A percentile compares a stretch with the other conserved stretches of the same genome.
These are phyloP conservation scores for Rhizophagus clarus DNA, from an alignment of 192 early-diverging fungal species.

Conservation along the genomic window DNA sequence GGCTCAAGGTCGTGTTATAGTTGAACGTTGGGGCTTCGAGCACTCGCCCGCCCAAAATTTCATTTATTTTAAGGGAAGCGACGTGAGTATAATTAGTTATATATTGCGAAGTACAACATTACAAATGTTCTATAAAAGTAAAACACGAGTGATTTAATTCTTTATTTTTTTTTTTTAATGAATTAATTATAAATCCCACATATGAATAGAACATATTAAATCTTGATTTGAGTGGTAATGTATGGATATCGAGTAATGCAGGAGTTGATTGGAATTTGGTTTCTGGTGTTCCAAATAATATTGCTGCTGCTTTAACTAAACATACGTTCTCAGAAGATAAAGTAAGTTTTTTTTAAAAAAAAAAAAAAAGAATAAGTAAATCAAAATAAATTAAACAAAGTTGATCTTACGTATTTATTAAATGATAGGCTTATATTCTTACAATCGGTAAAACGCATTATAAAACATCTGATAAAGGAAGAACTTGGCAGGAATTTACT, in stretches of 20 bases:
- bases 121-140: no score
- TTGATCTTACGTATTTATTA: constrained; percentile 28
- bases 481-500: constrained; percentile 57
- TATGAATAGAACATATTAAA: background rate
- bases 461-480: constrained; percentile 61
- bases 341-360: background rate
- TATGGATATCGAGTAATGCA: background rate
- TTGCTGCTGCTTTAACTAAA: background rate
- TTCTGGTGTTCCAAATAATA: background rate
- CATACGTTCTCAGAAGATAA: background rate
- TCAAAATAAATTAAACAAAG: no score
- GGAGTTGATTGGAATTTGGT: background rate
- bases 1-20: background rate
- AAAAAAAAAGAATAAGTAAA: constrained; percentile 30
- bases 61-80: background rate
- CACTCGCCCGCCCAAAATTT: background rate
- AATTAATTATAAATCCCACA: background rate
- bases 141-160: no score
- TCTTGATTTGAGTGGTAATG: background rate
- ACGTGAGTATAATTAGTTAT: background rate
- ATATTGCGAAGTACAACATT: no score
- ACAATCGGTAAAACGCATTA: constrained; percentile 55
- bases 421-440: constrained; percentile 57
- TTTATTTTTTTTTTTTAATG: no score
- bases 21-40: background rate